Base-by-base conservation (phyloP, 2,329 filamentous ascomycete genomes). In the Monilinia laxa region DNA sequence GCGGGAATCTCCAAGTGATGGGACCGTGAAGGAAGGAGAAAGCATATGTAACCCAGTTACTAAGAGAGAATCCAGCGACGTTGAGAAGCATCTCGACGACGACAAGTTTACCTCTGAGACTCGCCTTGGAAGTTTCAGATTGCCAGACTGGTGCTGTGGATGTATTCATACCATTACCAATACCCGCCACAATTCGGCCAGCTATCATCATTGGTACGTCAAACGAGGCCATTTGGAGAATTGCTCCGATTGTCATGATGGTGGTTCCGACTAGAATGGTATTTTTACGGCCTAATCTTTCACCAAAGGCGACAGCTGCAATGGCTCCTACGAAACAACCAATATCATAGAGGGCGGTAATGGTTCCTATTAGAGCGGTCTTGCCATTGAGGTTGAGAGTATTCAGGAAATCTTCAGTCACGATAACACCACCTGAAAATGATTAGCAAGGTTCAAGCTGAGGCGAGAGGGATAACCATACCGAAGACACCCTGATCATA, bases 131-230 rank as follows among this genome's bases (percentile, higher is more conserved):
- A 1, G 67, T 64, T 25, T 69, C 68, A 47, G 57, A 65, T 60
- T 68, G 67, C 66, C 66, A 69, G 12, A 68, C 59, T 1, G 68
- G 68, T 1, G 82, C 79, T 16, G 79, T 80, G 2, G 78, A 80
- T 0, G 80, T 82, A 67, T 82, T 81, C 73, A 82, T 80, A 75
- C 90, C 90, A 73, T 93, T 90, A 82, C 90, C 90, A 62, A 93
- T 77, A 76, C 90, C 90, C 60, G 90, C 87, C 73, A 93, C 80
- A 67, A 93, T 79, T 83, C 90, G 90, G 75, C 90, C 90, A 66
- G 85, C 84, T 7, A 71, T 70, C 54, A 73, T 75, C 85, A 7
- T 20, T 20, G 47, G 18, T 2, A 20, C 18, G n/a, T 20, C n/a
- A 11, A 10, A 65, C 14, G 65, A 79, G 14, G 82, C 81, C 20